Conservation (phyloP, 306 rosid genomes). For the Lathyrus aphaca region DNA sequence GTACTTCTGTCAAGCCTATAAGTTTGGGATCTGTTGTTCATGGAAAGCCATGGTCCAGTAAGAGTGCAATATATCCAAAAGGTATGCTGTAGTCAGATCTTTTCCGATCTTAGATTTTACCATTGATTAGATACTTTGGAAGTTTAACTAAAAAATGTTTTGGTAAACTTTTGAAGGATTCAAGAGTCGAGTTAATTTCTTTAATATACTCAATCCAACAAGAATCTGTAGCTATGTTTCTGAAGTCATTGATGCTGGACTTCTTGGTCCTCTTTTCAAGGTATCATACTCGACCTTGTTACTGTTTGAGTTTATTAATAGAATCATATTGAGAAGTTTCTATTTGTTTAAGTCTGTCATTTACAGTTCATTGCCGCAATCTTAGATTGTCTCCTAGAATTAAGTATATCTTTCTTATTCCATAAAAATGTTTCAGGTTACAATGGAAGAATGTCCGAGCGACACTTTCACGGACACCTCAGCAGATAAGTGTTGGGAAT, state of each 20-base stretch:
- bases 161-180: conserved; percentile 63
- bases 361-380: background rate
- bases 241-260: conserved; percentile 85
- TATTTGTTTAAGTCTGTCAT: conserved; percentile 23
- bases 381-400: too few species aligned
- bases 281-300: conserved; percentile 47
- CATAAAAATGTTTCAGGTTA: conserved; percentile 60
- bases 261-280: conserved; percentile 90
- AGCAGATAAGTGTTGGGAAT: conserved; percentile 79
- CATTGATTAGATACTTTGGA: background rate
- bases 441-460: conserved; percentile 64
- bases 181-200: conserved; percentile 71
- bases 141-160: conserved; percentile 31
- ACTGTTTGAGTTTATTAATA: conserved; percentile 26
- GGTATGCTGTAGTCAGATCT: conserved; percentile 51
- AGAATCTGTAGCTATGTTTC: conserved; percentile 67
- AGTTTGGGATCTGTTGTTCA: conserved; percentile 63
- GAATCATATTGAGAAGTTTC: conserved; percentile 7
- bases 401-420: background rate
- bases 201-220: conserved; percentile 66
- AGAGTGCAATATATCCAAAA: conserved; percentile 76
- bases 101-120: conserved; percentile 16
- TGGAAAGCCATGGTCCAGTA: conserved; percentile 80
- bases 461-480: conserved; percentile 59
- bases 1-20: conserved; percentile 55